Conservation (phyloP, 2,329 filamentous ascomycete genomes). For the Penicillium paneum region DNA sequence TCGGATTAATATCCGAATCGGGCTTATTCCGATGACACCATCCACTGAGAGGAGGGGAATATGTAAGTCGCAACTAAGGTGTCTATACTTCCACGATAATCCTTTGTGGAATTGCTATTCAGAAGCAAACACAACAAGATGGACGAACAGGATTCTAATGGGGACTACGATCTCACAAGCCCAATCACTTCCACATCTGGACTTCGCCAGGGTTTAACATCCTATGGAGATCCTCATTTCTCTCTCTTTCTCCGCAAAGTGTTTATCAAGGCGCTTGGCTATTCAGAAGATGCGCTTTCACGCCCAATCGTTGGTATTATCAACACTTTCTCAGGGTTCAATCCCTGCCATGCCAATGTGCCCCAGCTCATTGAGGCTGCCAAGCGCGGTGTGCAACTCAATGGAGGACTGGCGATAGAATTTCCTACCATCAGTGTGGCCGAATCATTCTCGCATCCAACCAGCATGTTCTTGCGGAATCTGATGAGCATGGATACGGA, state of each 20-base stretch:
- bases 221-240: conserved; percentile 72
- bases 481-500: conserved; percentile 78
- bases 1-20: conserved; percentile 25
- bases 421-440: conserved; percentile 72
- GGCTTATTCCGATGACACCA: conserved; percentile 25
- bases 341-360: conserved; percentile 70
- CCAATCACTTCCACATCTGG: conserved; percentile 54
- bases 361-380: conserved; percentile 69
- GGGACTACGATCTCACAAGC: conserved; percentile 58
- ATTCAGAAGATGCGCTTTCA: conserved; percentile 67
- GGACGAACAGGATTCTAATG: conserved; percentile 8
- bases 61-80: conserved; percentile 12
- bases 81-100: neutral
- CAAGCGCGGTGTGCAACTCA: conserved; percentile 65
- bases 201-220: conserved; percentile 62
- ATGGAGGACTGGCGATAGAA: conserved; percentile 66
- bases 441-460: conserved; percentile 66
- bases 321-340: conserved; percentile 70
- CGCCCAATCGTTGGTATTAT: conserved; percentile 71
- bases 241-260: conserved; percentile 71
- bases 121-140: neutral
- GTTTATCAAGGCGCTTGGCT: conserved; percentile 74
- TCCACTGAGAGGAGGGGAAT: conserved; percentile 17
- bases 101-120: no score
- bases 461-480: conserved; percentile 72